These are phyloP conservation scores for Aspergillus leporis DNA, from an alignment of 495 filamentous ascomycete species.

Conservation along the genomic window DNA sequence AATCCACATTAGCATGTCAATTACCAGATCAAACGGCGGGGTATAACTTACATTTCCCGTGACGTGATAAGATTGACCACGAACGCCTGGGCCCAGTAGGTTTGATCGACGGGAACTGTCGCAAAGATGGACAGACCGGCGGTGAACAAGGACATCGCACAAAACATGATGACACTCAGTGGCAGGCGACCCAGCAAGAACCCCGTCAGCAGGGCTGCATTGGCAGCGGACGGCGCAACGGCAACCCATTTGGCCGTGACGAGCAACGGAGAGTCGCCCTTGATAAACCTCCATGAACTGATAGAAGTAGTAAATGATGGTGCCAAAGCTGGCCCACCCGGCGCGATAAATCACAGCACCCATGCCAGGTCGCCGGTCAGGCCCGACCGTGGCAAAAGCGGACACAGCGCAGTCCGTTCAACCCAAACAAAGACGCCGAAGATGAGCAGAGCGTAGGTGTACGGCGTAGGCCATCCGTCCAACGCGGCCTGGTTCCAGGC, in stretches of 20 bases:
- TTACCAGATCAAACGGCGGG: neutral
- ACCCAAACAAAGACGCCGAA: constrained; percentile 52
- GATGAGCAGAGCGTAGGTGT: constrained; percentile 54
- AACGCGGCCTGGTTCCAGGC: constrained; percentile 62
- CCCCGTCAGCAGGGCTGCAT: constrained; percentile 51
- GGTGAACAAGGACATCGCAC: constrained; percentile 49
- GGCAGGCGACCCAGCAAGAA: constrained; percentile 41
- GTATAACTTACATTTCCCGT: constrained; percentile 49
- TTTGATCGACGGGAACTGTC: constrained; percentile 49
- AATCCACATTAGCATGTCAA: neutral
- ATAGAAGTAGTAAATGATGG: constrained; percentile 59
- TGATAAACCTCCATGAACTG: constrained; percentile 54
- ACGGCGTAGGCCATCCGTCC: constrained; percentile 57
- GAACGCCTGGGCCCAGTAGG: constrained; percentile 63
- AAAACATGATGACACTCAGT: constrained; percentile 50
- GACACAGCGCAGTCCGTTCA: constrained; percentile 47
- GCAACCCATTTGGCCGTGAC: constrained; percentile 48
- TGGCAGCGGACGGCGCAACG: constrained; percentile 44
- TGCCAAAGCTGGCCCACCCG: constrained; percentile 65
- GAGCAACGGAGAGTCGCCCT: constrained; percentile 46
- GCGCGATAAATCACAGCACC: constrained; percentile 54
- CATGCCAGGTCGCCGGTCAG: constrained; percentile 52
- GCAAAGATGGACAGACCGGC: constrained; percentile 46
- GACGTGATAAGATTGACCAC: constrained; percentile 56
- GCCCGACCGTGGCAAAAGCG: constrained; percentile 54